phyloP scores from a whole-genome alignment of 225 moss, liverwort and hornwort genomes.

The Pleurozium schreberi region DNA sequence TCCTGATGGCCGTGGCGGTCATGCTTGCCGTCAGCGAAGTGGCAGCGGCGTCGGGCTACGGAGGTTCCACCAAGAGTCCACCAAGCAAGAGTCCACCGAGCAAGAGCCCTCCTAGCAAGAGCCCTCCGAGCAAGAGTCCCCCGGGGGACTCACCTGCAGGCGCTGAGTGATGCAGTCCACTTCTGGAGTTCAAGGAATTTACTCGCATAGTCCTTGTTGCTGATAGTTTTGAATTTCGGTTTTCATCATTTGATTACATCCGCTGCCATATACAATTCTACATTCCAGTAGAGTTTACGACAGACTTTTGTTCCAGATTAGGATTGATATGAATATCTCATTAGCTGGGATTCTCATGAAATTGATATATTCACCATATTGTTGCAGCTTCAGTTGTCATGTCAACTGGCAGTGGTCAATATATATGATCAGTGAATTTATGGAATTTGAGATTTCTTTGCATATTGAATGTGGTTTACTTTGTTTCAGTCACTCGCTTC shows the following conservation, averaged over 20 bases:
- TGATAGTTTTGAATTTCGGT: not conserved
- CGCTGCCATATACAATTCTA: too few relatives aligned
- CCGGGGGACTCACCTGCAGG: not conserved
- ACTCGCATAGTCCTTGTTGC: too few relatives aligned
- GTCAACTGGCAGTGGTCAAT: not conserved
- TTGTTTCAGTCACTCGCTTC: not conserved
- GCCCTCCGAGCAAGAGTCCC: not conserved
- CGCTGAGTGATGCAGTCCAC: too few relatives aligned
- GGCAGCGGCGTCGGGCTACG: not conserved
- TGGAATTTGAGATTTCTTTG: not conserved
- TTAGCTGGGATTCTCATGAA: too few relatives aligned
- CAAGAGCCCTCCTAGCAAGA: not conserved
- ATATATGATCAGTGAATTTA: too few relatives aligned
- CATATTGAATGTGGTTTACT: not conserved
- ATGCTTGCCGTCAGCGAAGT: not conserved
- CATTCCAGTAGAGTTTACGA: too few relatives aligned
- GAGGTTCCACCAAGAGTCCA: not conserved
- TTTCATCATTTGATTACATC: too few relatives aligned
- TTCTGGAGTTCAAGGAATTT: too few relatives aligned
- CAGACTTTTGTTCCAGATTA: too few relatives aligned
- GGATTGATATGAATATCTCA: too few relatives aligned
- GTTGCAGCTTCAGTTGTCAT: not conserved
- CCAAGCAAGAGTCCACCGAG: not conserved
- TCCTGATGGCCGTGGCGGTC: not conserved
- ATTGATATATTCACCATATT: too few relatives aligned